Percentiles rank a stretch among this genome's conserved stretches.
Evolutionary conservation across 2,329 filamentous ascomycete genomes (phyloP).

Genomic region (Alternaria ventricosa): DNA sequence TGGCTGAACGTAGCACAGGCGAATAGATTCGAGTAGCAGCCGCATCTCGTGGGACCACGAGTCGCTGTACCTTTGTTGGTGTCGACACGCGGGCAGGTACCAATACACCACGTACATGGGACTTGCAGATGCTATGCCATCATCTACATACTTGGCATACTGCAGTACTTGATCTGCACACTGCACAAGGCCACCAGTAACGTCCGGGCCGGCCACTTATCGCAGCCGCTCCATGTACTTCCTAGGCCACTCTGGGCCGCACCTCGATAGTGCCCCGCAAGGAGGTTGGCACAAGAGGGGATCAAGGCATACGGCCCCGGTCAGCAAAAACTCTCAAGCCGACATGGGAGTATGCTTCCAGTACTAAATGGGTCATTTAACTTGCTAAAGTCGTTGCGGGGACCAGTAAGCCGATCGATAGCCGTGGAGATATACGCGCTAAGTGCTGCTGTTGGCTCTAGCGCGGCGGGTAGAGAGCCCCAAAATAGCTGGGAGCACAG

Average conservation of each 20-base stretch:
- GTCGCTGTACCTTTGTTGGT: constrained; percentile 30
- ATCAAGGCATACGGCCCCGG: constrained; percentile 32
- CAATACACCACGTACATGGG: constrained; percentile 23
- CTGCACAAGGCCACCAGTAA: constrained; percentile 43
- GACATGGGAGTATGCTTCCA: constrained; percentile 25
- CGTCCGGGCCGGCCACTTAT: constrained; percentile 50
- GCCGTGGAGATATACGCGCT: constrained; percentile 30
- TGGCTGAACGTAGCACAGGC: constrained; percentile 27
- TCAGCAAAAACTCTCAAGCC: constrained; percentile 22
- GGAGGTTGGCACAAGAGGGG: constrained; percentile 31
- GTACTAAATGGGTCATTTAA: constrained; percentile 39
- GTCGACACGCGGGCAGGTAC: constrained; percentile 23
- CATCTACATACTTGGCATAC: constrained; percentile 40
- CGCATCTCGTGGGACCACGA: constrained; percentile 30
- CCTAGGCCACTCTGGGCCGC: constrained; percentile 36
- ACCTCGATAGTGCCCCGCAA: constrained; percentile 34
- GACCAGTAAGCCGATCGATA: constrained; percentile 38
- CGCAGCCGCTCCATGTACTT: constrained; percentile 49
- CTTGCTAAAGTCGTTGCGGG: constrained; percentile 40
- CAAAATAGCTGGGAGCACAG: constrained; percentile 47
- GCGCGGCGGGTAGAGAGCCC: constrained; percentile 47
- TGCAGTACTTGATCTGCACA: constrained; percentile 41
- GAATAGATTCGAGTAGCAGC: constrained; percentile 27
- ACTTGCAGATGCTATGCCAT: constrained; percentile 24
- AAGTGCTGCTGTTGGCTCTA: constrained; percentile 25